Percentiles rank a stretch among this genome's conserved stretches.
phyloP scores from a whole-genome alignment of 208 protist genomes.

The Acanthamoeba divionensis region DNA sequence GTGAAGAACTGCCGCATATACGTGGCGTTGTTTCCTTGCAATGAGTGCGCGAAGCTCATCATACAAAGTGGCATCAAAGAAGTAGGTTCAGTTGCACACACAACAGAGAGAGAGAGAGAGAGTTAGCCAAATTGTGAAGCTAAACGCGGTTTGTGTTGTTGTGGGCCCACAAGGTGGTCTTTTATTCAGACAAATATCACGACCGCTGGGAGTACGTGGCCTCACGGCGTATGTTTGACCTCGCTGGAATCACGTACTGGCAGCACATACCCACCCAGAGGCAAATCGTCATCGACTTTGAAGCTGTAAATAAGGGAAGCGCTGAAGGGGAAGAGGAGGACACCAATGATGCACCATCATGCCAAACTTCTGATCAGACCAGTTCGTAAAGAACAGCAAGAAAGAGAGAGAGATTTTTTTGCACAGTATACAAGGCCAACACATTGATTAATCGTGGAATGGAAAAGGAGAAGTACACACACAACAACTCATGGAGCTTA shows the following conservation, averaged over 20 bases:
- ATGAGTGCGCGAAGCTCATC: slow-evolving; percentile 83
- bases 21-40: slow-evolving; percentile 80
- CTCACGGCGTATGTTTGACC: slow-evolving; percentile 17
- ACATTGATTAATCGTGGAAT: no score
- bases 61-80: slow-evolving; percentile 77
- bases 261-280: not conserved
- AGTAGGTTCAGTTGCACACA: not conserved
- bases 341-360: no score
- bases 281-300: slow-evolving; percentile 42
- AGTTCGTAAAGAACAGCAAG: no score
- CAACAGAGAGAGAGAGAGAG: no score
- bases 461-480: no score
- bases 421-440: no score
- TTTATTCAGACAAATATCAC: slow-evolving; percentile 53
- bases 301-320: not conserved
- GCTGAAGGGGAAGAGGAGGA: not conserved
- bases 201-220: slow-evolving; percentile 26
- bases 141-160: not conserved
- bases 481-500: no score
- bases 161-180: not conserved
- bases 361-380: no score
- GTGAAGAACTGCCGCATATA: slow-evolving; percentile 75
- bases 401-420: no score
- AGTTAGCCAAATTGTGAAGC: no score
- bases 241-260: not conserved